Base-by-base conservation (phyloP, 139 green algal genomes). In the Closterium sp. region DNA sequence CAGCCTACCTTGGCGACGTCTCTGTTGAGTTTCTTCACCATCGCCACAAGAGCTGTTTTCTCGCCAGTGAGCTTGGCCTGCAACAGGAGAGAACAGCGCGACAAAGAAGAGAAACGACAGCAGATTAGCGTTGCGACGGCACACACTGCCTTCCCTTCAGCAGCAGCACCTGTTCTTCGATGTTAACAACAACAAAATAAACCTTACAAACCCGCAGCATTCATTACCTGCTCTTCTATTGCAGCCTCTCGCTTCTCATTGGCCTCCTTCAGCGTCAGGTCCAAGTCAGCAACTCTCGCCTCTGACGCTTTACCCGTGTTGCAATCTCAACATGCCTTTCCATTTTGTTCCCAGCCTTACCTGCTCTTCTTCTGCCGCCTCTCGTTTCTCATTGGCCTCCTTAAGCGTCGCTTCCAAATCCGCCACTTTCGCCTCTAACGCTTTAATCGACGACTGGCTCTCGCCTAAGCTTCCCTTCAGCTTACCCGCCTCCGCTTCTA, bases 21-120 rank as follows among this genome's bases (percentile, higher is more conserved):
- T 24, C 95, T 89, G 94, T 98, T 97, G 79, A 98, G 93, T 87
- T 96, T 96, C 90, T 97, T 97, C 2, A 98, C 96, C 17, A 97
- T 97, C 30, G 96, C 95, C 86, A 97, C 97, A 2, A 98, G 95
- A 1, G 96, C 95, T 7, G 87, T 92, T 92, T 97, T 97, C 45
- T 98, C 97, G 9, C 89, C 92, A 28, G 92, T 73, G 45, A 97
- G 94, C 90, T 96, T 95, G 70, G 95, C 94, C 88, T 95, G 90
- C 31, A 84, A 29, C 27, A 10, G 87, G 34, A 79, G 17, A 0
- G 62, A 13, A 24, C 62, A 79, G 62, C 13, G 62, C 50, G 50
- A 73, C 13, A 22, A 22, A 73, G 50, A 22, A 73, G 50, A 73
- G 24, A 21, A 1, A 73, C n/a, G n/a, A n/a, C n/a, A n/a, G n/a